Base-by-base conservation (phyloP, 192 early-diverging fungal genomes). In the Coemansia sp. region DNA sequence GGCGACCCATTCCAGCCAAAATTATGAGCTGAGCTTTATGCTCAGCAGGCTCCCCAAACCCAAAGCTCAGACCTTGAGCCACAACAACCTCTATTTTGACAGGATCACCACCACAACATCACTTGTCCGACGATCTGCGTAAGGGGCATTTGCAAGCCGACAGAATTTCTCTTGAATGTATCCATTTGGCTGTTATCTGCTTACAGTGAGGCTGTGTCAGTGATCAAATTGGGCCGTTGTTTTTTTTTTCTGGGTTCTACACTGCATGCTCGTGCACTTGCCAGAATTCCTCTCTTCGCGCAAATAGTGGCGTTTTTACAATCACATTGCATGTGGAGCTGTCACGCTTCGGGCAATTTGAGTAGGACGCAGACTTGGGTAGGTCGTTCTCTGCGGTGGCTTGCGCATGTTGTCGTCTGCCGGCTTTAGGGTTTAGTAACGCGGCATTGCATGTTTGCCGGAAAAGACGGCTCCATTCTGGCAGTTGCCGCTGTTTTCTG, bases 391-490 rank as follows among this genome's bases (percentile, higher is more conserved):
- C 14, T 9, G 37, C 59, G n/a, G 59, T 61, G 59, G 59, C 59
- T 61, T 61, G 21, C 21, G 58, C n/a, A 4, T 60, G 32, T 19
- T 39, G 33, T 19, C 19, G 9, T 33, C 38, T 61, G 59, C 59
- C 38, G 59, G 59, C 59, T 23, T 39, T 26, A 11, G 10, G 37
- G 26, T 40, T 37, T 7, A 42, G 11, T 17, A 23, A 11, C 13
- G 59, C 59, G 38, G 59, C 59, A 61, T 39, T 39, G 59, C 59
- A 61, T 39, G 19, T n/a, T 19, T 37, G 37, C 59, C 59, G 37
- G 19, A 8, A 39, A 19, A 37, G 19, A 26, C n/a, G 13, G 19
- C 33, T 33, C 11, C 53, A 28, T 30, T 55, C 28, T 52, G 49
- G 19, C 49, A 19, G 23, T 19, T 52, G n/a, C 19, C 19, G 9